Evolutionary conservation across 345 rosid species (phyloP), one percentile per base, ranked within the genome.

Genomic region (Tarenaya hassleriana): DNA sequence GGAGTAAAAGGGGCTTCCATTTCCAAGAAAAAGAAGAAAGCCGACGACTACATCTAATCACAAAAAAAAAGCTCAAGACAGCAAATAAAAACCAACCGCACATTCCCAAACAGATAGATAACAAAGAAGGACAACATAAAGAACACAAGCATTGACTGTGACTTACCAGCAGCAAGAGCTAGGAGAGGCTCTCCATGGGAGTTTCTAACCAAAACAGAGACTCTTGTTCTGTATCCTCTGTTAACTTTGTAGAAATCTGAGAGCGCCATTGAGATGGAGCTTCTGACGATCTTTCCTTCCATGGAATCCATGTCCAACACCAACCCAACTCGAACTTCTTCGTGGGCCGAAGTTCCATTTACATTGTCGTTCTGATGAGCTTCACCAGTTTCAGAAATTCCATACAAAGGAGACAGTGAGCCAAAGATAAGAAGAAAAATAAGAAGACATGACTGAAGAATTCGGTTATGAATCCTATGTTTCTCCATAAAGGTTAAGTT

Each of bases 131-230:
- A 16, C 13, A 9, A 16, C 16, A 16, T 29, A 35, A 7, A 27
- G 35, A n/a, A 18, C 29, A 50, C 55, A 34, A 10, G 21, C 18
- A 43, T 52, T 9, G 14, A 21, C 13, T 5, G 29, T 5, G 38
- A 16, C 16, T 14, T 35, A 58, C 55, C 55, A 19, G 48, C 63
- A 2, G 50, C 3, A 0, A 61, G 50, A 61, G 58, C 65, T 19
- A 18, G 44, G 12, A 61, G 50, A 43, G 66, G 51, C 0, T 61
- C 46, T 10, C 66, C 66, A 50, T 24, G 21, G 54, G 66, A 61
- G 42, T 61, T 58, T 45, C 58, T 61, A 1, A 9, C 6, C 29
- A 50, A 29, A 1, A 61, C 38, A 61, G 50, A 52, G 20, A 61
- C 33, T 17, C 58, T 24, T 21, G 43, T 42, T 50, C 13, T 15